A percentile compares a stretch with the other conserved stretches of the same genome.
Evolutionary conservation across 2,329 filamentous ascomycete species (phyloP).

Genomic region (Hypomyces perniciosus): DNA sequence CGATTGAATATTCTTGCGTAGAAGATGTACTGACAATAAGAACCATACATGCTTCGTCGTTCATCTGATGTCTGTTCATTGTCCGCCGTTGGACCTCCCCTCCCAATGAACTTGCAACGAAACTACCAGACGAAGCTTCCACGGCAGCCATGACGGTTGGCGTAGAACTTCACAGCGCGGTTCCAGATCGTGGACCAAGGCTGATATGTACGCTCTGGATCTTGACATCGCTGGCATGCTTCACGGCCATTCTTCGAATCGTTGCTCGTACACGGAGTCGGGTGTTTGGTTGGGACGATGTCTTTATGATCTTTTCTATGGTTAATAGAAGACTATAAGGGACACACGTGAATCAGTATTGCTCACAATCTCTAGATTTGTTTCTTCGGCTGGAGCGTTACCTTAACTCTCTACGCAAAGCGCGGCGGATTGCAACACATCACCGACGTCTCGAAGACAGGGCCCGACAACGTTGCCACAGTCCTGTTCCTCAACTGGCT

Average conservation of each 20-base stretch:
- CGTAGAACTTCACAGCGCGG: slow-evolving; percentile 13
- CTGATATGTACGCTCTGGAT: slow-evolving; percentile 14
- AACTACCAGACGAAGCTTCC: neutral
- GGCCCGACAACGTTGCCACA: slow-evolving; percentile 16
- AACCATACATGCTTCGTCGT: too few species aligned
- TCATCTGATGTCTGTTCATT: too few species aligned
- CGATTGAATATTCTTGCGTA: too few species aligned
- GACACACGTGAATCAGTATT: neutral
- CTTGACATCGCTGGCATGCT: slow-evolving; percentile 14
- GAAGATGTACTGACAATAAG: too few species aligned
- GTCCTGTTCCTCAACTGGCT: slow-evolving; percentile 18
- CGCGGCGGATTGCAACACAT: slow-evolving; percentile 16
- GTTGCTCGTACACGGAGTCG: slow-evolving; percentile 10
- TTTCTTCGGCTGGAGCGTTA: slow-evolving; percentile 17
- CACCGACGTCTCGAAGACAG: slow-evolving; percentile 13
- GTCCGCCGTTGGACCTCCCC: too few species aligned
- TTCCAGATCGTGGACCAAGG: slow-evolving; percentile 13
- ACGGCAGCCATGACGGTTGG: slow-evolving; percentile 3
- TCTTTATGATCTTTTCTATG: slow-evolving; percentile 17
- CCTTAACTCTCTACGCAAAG: slow-evolving; percentile 15
- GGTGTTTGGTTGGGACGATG: slow-evolving; percentile 17
- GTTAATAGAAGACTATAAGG: slow-evolving; percentile 3
- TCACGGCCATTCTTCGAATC: slow-evolving; percentile 13
- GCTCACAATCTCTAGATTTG: slow-evolving; percentile 9
- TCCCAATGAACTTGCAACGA: neutral